A percentile compares a stretch with the other conserved stretches of the same genome.
Evolutionary conservation across 208 protist genomes (phyloP).

Genomic region (Borovskyia barvae): DNA sequence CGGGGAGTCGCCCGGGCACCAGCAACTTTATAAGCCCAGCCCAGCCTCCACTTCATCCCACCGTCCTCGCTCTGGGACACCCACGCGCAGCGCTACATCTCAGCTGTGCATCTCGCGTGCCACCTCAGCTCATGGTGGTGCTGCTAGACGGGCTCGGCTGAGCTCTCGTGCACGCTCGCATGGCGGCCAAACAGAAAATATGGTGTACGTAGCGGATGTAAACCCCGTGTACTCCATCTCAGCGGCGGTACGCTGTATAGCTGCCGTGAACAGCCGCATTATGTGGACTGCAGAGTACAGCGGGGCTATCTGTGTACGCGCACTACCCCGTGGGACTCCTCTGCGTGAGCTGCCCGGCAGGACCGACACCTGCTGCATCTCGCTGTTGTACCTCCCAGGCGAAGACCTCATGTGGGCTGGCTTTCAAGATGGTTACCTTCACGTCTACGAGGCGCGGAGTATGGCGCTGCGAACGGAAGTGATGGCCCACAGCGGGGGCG

Average conservation of each 20-base stretch:
- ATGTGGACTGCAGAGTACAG: slow-evolving; percentile 77
- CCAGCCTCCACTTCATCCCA: neutral
- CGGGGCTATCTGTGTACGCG: slow-evolving; percentile 63
- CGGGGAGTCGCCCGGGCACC: slow-evolving; percentile 18
- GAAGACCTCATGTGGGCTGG: slow-evolving; percentile 59
- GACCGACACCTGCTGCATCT: slow-evolving; percentile 54
- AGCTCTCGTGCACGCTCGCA: neutral
- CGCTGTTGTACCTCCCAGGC: slow-evolving; percentile 50
- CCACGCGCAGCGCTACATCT: slow-evolving; percentile 5
- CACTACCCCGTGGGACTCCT: slow-evolving; percentile 58
- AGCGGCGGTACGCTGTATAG: slow-evolving; percentile 40
- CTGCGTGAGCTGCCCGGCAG: slow-evolving; percentile 47
- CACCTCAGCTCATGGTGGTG: neutral
- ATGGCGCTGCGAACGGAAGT: slow-evolving; percentile 40
- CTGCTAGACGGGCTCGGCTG: no score
- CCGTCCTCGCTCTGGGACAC: slow-evolving; percentile 14
- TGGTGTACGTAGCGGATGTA: slow-evolving; percentile 59
- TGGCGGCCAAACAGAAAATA: neutral
- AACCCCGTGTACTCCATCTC: slow-evolving; percentile 56
- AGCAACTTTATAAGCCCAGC: slow-evolving; percentile 24
- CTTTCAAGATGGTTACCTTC: slow-evolving; percentile 81
- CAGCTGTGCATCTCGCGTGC: slow-evolving; percentile 5
- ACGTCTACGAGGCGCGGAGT: slow-evolving; percentile 52
- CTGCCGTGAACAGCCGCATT: slow-evolving; percentile 62
- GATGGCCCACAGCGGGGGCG: slow-evolving; percentile 22